Evolutionary conservation across 2,329 filamentous ascomycete species (phyloP).

Genomic region (Ascochyta viciae-villosae): DNA sequence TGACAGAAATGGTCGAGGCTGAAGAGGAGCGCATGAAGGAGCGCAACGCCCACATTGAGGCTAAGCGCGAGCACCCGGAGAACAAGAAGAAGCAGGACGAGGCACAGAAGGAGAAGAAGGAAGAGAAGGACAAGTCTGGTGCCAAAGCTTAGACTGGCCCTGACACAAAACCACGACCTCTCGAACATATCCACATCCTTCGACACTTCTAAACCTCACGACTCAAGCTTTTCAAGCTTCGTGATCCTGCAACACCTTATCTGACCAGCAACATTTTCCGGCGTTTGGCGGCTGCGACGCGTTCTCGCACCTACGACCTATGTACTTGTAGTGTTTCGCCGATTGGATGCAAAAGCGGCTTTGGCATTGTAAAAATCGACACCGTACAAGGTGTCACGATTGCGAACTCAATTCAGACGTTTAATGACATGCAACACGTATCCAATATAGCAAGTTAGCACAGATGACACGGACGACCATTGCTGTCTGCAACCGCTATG

Average conservation of each 20-base stretch:
- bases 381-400: not conserved
- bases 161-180: not conserved
- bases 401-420: not conserved
- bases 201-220: not conserved
- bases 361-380: conserved; percentile 7
- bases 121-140: conserved; percentile 29
- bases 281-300: conserved; percentile 26
- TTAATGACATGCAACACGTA: not conserved
- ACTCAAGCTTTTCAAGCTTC: not conserved
- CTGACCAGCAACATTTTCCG: conserved; percentile 15
- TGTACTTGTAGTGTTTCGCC: conserved; percentile 24
- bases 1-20: conserved; percentile 78
- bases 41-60: conserved; percentile 48
- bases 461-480: not conserved
- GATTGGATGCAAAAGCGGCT: conserved; percentile 8
- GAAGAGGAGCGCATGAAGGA: conserved; percentile 70
- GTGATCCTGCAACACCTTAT: not conserved
- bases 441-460: not conserved
- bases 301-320: conserved; percentile 10
- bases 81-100: conserved; percentile 24
- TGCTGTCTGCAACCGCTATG: no score
- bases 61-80: conserved; percentile 22
- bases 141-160: conserved; percentile 13
- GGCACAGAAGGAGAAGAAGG: conserved; percentile 27
- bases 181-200: not conserved